Conservation (phyloP, 768 basidiomycete species). For the Mycena vitilis region DNA sequence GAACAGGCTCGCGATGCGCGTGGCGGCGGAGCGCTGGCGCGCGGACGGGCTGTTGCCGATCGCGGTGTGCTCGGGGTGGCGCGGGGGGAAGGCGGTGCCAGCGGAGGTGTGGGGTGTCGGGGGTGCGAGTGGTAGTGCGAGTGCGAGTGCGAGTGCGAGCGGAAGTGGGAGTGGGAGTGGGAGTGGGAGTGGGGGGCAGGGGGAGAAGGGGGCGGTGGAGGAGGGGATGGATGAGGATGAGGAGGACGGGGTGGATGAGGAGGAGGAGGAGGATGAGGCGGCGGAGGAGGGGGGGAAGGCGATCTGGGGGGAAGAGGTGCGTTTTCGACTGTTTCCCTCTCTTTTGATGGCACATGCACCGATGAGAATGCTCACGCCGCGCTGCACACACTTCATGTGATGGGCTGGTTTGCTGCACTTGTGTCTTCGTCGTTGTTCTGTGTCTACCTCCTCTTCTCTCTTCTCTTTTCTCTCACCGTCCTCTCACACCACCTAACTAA, state of each 20-base stretch:
- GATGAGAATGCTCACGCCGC: neutral
- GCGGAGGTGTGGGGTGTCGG: neutral
- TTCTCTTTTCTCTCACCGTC: neutral
- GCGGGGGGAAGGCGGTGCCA: neutral
- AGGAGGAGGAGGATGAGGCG: constrained; percentile 1
- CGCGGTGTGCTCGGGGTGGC: constrained; percentile 14
- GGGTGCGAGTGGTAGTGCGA: too few species aligned
- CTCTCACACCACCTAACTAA: neutral
- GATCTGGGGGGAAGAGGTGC: constrained; percentile 32
- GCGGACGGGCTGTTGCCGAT: constrained; percentile 30
- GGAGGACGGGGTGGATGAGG: too few species aligned
- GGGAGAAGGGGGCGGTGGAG: neutral
- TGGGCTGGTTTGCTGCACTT: too few species aligned
- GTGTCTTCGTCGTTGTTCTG: neutral
- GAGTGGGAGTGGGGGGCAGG: neutral
- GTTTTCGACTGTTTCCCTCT: constrained; percentile 6
- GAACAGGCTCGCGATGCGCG: constrained; percentile 33
- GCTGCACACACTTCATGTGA: too few species aligned
- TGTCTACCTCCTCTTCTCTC: neutral
- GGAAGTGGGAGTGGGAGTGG: neutral
- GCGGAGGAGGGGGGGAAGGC: constrained; percentile 22
- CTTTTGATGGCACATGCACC: neutral
- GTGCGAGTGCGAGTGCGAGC: neutral
- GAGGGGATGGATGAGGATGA: neutral
- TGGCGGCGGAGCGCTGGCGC: constrained; percentile 34